Conservation (phyloP, 2,329 filamentous ascomycete species). For the Curvularia verruculosa region DNA sequence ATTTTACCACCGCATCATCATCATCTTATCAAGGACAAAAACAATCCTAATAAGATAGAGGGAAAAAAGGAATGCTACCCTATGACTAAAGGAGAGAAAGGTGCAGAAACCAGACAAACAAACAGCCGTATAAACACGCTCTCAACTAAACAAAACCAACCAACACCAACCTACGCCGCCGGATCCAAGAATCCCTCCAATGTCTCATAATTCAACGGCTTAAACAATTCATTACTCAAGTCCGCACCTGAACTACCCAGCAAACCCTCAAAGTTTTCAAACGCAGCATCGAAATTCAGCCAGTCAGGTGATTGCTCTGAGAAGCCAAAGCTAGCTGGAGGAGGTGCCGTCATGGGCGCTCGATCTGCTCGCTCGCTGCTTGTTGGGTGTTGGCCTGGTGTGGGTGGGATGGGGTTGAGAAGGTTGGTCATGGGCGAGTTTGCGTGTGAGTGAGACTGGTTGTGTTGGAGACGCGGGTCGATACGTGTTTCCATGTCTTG, state of each 20-base stretch:
- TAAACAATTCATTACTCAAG: constrained; percentile 48
- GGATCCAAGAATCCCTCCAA: constrained; percentile 43
- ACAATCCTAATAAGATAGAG: neutral
- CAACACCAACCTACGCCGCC: constrained; percentile 16
- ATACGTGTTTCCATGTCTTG: constrained; percentile 38
- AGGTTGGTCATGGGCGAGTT: constrained; percentile 38
- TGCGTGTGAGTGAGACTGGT: constrained; percentile 11
- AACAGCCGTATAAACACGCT: neutral
- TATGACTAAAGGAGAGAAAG: neutral
- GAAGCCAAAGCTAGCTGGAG: constrained; percentile 38
- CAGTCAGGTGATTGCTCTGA: constrained; percentile 47
- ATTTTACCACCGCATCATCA: neutral
- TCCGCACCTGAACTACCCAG: constrained; percentile 48
- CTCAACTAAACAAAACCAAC: too few species aligned
- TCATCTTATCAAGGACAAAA: neutral
- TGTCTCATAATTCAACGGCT: constrained; percentile 45
- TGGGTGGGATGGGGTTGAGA: constrained; percentile 37
- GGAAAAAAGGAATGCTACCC: neutral
- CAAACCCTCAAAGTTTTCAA: constrained; percentile 50
- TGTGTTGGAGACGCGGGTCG: constrained; percentile 41
- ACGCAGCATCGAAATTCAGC: constrained; percentile 49
- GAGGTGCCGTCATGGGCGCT: constrained; percentile 26
- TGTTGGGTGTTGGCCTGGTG: constrained; percentile 46
- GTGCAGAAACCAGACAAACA: neutral
- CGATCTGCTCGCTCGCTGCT: constrained; percentile 46